phyloP scores from a whole-genome alignment of 2,329 filamentous ascomycete species.

The Aspergillus sp. region DNA sequence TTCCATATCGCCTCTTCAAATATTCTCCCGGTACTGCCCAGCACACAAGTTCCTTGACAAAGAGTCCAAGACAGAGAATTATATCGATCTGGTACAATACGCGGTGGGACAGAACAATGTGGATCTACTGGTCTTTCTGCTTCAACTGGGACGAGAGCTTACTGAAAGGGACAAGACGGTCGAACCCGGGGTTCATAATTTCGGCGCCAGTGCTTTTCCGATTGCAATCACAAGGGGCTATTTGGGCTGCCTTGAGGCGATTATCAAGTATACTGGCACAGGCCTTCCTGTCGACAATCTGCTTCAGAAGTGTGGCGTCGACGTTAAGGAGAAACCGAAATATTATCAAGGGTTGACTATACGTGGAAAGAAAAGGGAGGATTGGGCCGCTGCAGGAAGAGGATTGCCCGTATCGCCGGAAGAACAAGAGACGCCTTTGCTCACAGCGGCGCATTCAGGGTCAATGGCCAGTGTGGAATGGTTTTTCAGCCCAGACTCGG shows the following conservation, averaged over 20 bases:
- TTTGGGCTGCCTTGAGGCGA: constrained; percentile 47
- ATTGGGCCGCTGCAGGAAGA: constrained; percentile 71
- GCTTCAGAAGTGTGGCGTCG: constrained; percentile 65
- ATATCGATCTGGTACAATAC: constrained; percentile 41
- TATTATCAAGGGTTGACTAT: constrained; percentile 79
- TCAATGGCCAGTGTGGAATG: constrained; percentile 72
- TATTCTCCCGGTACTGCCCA: constrained; percentile 51
- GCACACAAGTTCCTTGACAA: constrained; percentile 28
- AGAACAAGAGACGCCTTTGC: constrained; percentile 28
- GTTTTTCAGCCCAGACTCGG: constrained; percentile 72
- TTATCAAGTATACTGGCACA: constrained; percentile 67
- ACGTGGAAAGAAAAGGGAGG: constrained; percentile 70
- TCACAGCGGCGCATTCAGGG: constrained; percentile 40
- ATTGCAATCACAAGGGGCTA: constrained; percentile 48
- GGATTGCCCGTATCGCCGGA: neutral
- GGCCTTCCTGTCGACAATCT: constrained; percentile 70
- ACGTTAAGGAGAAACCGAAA: constrained; percentile 64
- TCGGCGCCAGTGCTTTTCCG: constrained; percentile 35
- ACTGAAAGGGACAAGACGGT: constrained; percentile 12
- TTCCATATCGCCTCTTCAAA: constrained; percentile 54
- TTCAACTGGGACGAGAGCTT: constrained; percentile 52
- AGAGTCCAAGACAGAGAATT: neutral
- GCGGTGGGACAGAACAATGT: constrained; percentile 58
- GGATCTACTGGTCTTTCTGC: constrained; percentile 56
- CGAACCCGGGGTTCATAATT: constrained; percentile 9